A percentile compares a stretch with the other conserved stretches of the same genome.
phyloP scores from a whole-genome alignment of 164 flowering plant genomes.

The Macadamia integrifolia region DNA sequence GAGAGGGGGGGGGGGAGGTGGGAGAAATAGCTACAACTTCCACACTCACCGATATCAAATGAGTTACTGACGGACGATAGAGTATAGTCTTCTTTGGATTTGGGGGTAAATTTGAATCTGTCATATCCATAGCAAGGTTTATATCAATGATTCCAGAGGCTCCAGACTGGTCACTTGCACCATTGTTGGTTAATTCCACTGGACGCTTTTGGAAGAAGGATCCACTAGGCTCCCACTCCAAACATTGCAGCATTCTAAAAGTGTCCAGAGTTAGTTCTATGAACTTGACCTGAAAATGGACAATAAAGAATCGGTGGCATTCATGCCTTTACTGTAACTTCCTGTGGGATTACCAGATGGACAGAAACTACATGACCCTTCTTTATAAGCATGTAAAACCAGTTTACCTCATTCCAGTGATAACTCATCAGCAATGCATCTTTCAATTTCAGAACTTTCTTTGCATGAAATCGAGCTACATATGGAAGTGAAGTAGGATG shows the following conservation, averaged over 20 bases:
- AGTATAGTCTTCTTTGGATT: constrained; percentile 88
- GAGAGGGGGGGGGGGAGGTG: background rate
- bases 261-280: constrained; percentile 88
- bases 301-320: background rate
- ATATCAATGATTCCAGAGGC: constrained; percentile 80
- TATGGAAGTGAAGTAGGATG: constrained; percentile 58
- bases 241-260: constrained; percentile 89
- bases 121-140: constrained; percentile 69
- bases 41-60: constrained; percentile 71
- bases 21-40: background rate
- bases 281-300: constrained; percentile 75
- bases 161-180: constrained; percentile 53
- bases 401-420: constrained; percentile 80
- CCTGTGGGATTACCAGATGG: background rate
- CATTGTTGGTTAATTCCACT: constrained; percentile 54
- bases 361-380: constrained; percentile 3
- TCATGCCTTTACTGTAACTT: background rate
- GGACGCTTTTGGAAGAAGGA: constrained; percentile 61
- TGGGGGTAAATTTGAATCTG: constrained; percentile 79
- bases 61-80: constrained; percentile 81
- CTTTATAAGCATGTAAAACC: constrained; percentile 3
- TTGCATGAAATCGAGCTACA: constrained; percentile 82
- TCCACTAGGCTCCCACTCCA: constrained; percentile 98
- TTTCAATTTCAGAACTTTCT: constrained; percentile 62
- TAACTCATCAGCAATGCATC: constrained; percentile 87